Evolutionary conservation across 1,284 basidiomycete species (phyloP).

Genomic region (Ceratobasidium sp.): DNA sequence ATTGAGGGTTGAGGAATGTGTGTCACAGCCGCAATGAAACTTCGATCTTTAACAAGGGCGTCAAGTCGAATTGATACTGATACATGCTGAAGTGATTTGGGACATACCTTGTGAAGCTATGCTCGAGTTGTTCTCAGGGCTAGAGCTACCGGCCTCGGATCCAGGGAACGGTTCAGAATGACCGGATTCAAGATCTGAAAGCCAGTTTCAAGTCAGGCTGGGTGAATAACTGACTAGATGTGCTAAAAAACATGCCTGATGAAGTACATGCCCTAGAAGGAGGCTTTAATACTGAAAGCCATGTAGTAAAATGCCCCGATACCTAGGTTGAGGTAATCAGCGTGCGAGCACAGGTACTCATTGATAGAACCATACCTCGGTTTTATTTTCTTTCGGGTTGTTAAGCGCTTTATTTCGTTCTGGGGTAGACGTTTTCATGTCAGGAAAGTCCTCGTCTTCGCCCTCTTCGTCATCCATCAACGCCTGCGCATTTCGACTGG

Average conservation of each 20-base stretch:
- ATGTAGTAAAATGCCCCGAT: constrained; percentile 2
- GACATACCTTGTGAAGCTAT: not conserved
- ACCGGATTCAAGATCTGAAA: not conserved
- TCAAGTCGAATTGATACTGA: not conserved
- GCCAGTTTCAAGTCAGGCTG: not conserved
- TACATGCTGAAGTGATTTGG: not conserved
- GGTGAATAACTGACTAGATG: no score
- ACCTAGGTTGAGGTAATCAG: not conserved
- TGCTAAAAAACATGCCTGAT: not conserved
- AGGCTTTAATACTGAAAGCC: constrained; percentile 23
- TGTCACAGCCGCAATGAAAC: constrained; percentile 19
- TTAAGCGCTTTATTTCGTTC: no score
- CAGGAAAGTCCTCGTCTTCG: not conserved
- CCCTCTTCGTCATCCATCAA: not conserved
- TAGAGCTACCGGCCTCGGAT: not conserved
- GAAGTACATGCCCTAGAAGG: constrained; percentile 7
- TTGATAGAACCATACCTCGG: not conserved
- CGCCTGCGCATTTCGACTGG: not conserved
- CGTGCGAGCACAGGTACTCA: no score
- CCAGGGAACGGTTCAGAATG: not conserved
- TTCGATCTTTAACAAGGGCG: not conserved
- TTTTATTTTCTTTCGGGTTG: no score
- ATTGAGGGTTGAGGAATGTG: constrained; percentile 5
- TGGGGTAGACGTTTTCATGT: not conserved
- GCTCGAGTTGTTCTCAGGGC: no score